Conservation (phyloP, 192 early-diverging fungal genomes). For the Coemansia sp. region DNA sequence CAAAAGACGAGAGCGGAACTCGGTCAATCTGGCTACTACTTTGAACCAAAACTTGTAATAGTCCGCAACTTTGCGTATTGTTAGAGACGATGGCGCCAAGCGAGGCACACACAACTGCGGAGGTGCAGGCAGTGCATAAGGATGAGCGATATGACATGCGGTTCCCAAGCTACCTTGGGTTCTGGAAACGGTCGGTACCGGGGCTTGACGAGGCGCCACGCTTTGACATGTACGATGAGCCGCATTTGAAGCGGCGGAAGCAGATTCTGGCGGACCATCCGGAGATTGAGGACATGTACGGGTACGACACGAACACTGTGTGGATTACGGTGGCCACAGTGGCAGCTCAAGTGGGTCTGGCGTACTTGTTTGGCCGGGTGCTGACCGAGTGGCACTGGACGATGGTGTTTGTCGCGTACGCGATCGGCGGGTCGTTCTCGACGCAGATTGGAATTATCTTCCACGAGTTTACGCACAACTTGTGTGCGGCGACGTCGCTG, state of each 20-base stretch:
- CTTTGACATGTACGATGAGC: conserved; percentile 88
- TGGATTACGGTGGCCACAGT: conserved; percentile 67
- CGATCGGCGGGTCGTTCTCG: conserved; percentile 81
- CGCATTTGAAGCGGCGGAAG: conserved; percentile 86
- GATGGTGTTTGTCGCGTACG: conserved; percentile 65
- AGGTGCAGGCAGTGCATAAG: conserved; percentile 40
- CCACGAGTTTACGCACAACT: conserved; percentile 89
- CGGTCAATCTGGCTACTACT: background rate
- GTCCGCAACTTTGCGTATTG: background rate
- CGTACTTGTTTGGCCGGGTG: conserved; percentile 73
- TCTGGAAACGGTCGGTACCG: conserved; percentile 80
- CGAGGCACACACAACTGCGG: conserved; percentile 24
- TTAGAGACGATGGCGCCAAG: conserved; percentile 30
- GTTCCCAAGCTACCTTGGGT: conserved; percentile 75
- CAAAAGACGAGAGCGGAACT: background rate
- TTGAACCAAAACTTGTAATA: background rate
- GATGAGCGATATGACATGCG: conserved; percentile 61
- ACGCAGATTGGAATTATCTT: conserved; percentile 80
- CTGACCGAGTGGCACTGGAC: conserved; percentile 63
- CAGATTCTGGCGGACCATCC: conserved; percentile 86
- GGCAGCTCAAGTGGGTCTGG: conserved; percentile 67
- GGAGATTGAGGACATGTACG: conserved; percentile 82
- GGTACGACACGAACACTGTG: conserved; percentile 76
- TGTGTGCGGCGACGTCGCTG: conserved; percentile 69
- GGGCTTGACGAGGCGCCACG: conserved; percentile 69